Percentiles rank a stretch among this genome's conserved stretches.
Conservation (phyloP, 2,329 filamentous ascomycete genomes). For the Chrysoporthe cubensis region DNA sequence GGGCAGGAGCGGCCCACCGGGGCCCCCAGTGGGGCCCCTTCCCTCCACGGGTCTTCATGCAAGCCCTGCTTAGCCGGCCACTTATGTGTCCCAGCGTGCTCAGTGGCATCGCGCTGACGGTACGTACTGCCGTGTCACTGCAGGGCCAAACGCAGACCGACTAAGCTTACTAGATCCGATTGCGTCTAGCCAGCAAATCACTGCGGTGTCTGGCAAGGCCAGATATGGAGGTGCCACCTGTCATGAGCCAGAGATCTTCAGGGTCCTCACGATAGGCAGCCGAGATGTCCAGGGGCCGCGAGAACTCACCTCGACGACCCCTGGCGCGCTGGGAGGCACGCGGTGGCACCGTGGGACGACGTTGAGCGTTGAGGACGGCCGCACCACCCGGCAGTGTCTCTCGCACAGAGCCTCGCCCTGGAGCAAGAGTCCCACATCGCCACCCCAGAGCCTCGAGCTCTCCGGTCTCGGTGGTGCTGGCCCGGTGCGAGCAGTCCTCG, state of each 20-base stretch:
- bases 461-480: neutral
- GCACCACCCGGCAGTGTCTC: too few relatives aligned
- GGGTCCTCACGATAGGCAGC: conserved; percentile 24
- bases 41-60: neutral
- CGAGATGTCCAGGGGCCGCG: neutral
- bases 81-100: neutral
- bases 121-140: neutral
- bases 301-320: too few relatives aligned
- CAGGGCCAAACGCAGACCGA: neutral
- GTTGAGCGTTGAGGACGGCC: neutral
- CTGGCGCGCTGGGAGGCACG: neutral
- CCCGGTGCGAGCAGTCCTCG: too few relatives aligned
- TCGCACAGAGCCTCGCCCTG: neutral
- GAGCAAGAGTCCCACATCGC: neutral
- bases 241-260: conserved; percentile 24
- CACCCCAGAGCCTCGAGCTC: neutral
- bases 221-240: conserved; percentile 18
- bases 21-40: neutral
- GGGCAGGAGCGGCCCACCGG: too few relatives aligned
- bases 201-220: conserved; percentile 21
- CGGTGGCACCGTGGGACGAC: neutral
- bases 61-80: neutral
- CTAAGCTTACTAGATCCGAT: conserved; percentile 8
- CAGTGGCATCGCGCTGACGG: neutral
- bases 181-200: conserved; percentile 22